Evolutionary conservation across 2,329 filamentous ascomycete genomes (phyloP).

Genomic region (Diatrype stigma): DNA sequence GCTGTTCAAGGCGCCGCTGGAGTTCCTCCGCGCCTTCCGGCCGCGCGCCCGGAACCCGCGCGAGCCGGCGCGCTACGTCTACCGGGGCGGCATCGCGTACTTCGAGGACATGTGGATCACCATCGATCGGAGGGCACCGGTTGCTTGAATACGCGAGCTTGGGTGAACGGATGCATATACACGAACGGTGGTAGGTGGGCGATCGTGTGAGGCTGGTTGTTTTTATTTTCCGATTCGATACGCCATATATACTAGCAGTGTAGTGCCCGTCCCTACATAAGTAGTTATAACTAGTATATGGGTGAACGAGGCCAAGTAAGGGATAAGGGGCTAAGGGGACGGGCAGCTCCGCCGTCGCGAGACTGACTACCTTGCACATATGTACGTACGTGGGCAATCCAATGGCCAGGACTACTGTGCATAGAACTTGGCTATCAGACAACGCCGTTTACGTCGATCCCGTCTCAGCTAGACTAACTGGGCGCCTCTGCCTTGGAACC

Average conservation of each 20-base stretch:
- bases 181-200: too few relatives aligned
- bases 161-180: background rate
- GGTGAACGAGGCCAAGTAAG: too few relatives aligned
- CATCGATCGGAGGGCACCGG: background rate
- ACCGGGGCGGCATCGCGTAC: slow-evolving; percentile 1
- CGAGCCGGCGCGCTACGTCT: background rate
- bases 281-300: too few relatives aligned
- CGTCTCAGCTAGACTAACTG: background rate
- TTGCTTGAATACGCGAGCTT: background rate
- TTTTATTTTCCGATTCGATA: background rate
- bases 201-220: too few relatives aligned
- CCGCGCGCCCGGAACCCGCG: background rate
- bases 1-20: background rate
- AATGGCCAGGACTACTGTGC: too few relatives aligned
- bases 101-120: slow-evolving; percentile 4
- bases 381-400: too few relatives aligned
- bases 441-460: background rate
- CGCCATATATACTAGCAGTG: too few relatives aligned
- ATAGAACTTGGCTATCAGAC: background rate
- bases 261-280: too few relatives aligned
- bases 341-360: too few relatives aligned
- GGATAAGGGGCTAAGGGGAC: too few relatives aligned
- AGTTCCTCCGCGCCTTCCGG: background rate
- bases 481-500: too few relatives aligned
- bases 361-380: too few relatives aligned